Percentiles rank a stretch among this genome's conserved stretches.
Conservation (phyloP, 2,329 filamentous ascomycete species). For the Sarocladiaceae sp. region DNA sequence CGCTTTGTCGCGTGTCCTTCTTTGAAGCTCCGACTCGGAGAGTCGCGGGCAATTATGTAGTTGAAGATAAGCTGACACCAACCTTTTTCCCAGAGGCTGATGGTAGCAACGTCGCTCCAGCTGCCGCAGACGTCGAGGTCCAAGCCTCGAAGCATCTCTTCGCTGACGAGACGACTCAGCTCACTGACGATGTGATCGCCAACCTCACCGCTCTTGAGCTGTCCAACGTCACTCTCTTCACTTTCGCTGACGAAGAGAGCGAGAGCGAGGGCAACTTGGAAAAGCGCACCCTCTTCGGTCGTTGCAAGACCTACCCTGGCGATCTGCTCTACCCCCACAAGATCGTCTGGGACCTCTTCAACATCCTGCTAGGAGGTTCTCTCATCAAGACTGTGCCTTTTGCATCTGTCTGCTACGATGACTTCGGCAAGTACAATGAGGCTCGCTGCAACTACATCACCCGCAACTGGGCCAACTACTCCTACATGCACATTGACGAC, state of each 20-base stretch:
- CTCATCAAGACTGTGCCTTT: conserved; percentile 1
- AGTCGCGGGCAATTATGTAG: neutral
- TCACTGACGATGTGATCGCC: conserved; percentile 25
- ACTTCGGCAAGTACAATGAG: conserved; percentile 24
- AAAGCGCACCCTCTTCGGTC: conserved; percentile 13
- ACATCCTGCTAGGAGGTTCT: conserved; percentile 18
- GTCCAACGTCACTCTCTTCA: conserved; percentile 23
- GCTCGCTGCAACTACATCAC: conserved; percentile 23
- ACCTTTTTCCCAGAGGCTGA: conserved; percentile 13
- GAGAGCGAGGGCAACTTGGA: conserved; percentile 11
- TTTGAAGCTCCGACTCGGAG: neutral
- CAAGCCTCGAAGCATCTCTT: conserved; percentile 3
- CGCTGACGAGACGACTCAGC: conserved; percentile 19
- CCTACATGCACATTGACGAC: neutral
- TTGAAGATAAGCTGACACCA: neutral
- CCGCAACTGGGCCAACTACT: neutral
- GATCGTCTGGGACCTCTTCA: conserved; percentile 26
- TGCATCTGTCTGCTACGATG: conserved; percentile 21
- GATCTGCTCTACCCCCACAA: conserved; percentile 23
- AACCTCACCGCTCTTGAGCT: conserved; percentile 21
- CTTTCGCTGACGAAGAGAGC: conserved; percentile 18
- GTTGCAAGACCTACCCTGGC: conserved; percentile 28
- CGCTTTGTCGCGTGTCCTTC: neutral
- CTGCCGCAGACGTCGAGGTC: conserved; percentile 12
- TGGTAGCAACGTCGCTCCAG: conserved; percentile 17